phyloP scores from a whole-genome alignment of 768 basidiomycete species.

The Suillus paluster region DNA sequence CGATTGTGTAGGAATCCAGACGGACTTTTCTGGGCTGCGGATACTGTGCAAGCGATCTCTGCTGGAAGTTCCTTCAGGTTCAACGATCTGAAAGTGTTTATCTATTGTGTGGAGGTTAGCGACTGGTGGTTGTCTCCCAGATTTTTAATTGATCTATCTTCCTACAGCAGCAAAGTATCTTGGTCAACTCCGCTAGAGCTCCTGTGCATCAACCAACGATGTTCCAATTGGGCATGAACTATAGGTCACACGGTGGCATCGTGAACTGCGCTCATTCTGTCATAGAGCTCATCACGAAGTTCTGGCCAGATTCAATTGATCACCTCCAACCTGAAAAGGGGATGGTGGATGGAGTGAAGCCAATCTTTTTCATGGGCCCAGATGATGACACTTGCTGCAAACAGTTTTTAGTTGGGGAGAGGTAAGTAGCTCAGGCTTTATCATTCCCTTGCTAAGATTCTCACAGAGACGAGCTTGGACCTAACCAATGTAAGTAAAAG shows the following conservation, averaged over 20 bases:
- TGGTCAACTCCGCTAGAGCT: constrained; percentile 14
- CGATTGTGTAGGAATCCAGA: constrained; percentile 64
- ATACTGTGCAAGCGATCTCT: constrained; percentile 80
- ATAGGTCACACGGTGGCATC: constrained; percentile 74
- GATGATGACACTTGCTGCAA: too few relatives aligned
- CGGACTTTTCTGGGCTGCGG: constrained; percentile 82
- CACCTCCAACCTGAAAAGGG: constrained; percentile 58
- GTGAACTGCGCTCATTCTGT: constrained; percentile 70
- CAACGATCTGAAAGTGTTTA: constrained; percentile 68
- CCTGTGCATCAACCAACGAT: constrained; percentile 33
- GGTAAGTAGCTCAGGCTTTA: constrained; percentile 37
- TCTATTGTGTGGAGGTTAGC: constrained; percentile 63
- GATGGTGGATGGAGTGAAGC: constrained; percentile 54
- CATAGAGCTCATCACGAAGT: constrained; percentile 60
- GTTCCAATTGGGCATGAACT: constrained; percentile 68
- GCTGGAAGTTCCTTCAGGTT: constrained; percentile 75
- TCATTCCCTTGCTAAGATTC: constrained; percentile 15
- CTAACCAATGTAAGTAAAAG: constrained; percentile 62
- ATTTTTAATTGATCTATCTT: background rate
- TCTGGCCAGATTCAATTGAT: constrained; percentile 73
- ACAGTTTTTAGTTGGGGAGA: constrained; percentile 58
- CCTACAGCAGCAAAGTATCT: constrained; percentile 24
- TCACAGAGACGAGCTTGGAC: constrained; percentile 59
- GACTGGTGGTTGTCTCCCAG: background rate
- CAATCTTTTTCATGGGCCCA: constrained; percentile 58